Base-by-base conservation (phyloP, 2,329 filamentous ascomycete species). In the Emmonsiellopsis sp. region DNA sequence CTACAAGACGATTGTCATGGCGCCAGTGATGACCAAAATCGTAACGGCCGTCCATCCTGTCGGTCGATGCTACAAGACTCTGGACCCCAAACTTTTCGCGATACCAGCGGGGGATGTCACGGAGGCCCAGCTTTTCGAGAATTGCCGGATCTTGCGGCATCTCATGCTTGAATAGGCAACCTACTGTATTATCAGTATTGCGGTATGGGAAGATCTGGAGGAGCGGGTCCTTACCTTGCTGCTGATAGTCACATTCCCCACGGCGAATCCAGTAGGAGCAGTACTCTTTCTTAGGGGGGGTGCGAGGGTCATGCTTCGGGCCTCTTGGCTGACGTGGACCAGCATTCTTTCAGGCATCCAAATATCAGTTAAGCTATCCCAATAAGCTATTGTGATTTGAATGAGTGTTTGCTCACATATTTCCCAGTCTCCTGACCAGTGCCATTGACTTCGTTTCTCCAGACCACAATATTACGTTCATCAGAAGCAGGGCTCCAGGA, bases 111-210 rank as follows among this genome's bases (percentile, higher is more conserved):
- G 82, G 81, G 13, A 77, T 68, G 42, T 73, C 70, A 2, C 71
- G 69, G 49, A 95, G 78, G 0, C 91, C 91, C 2, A 95, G 76
- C 6, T 78, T 75, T 43, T 80, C 72, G 60, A 94, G 81, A 1
- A 83, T 87, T 0, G 75, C 72, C 49, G 76, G 75, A 58, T 90
- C 83, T 31, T 73, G 69, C 0, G 91, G 91, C 86, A 95, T 95
- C 66, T 93, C 87, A 67, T 95, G 91, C 72, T 90, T 92, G 75
- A 84, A 95, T 59, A 85, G 83, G 73, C 91, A 95, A 0, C 91
- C 71, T 73, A 45, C n/a, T 34, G 8, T n/a, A 13, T 21, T 47
- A 33, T 52, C 42, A 49, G 48, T n/a, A 34, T 9, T 42, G 11
- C 39, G 40, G 14, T 47, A 9, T 21, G 31, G 21, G 5, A 53